Base-by-base conservation (phyloP, 2,329 filamentous ascomycete genomes). In the Cercospora sesami region DNA sequence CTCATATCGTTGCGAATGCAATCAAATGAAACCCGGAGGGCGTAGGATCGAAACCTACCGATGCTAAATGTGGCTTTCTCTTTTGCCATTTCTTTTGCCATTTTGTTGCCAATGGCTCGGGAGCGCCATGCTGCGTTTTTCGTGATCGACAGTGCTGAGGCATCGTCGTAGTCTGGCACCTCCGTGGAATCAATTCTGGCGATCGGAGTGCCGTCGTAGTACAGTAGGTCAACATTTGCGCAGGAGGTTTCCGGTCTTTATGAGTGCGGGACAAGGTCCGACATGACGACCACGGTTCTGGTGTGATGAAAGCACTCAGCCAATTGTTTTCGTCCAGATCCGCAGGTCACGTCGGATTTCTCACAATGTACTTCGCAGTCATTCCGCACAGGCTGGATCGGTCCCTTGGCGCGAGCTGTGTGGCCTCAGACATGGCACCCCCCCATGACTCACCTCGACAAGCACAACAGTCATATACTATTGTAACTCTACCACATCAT, bases 1-100 rank as follows among this genome's bases (percentile, higher is more conserved):
- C 69, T 71, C 69, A 71, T 71, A 71, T 66, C n/a, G 12, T 63
- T 55, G 61, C 26, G 2, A 58, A 30, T 31, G 53, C 30, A 30
- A 30, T 18, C 1, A 18, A 18, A 58, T 58, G 14, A n/a, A 18
- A 65, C 69, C 69, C 69, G 69, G 62, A 71, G 69, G 69, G 21
- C 69, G 48, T 39, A 39, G 36, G 67, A 69, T 71, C 63, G 69
- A 68, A 69, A 71, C 69, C 26, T 42, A 42, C 30, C 62, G 39
- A 67, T 63, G 68, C 68, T 69, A 69, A 62, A 59, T 21, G 12
- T 33, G 31, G 55, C 51, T 28, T 65, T 67, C 63, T 12, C 21
- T 42, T 66, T 57, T 53, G n/a, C 30, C 18, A 42, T 55, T 39
- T 26, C 31, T 48, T 28, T 55, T 28, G 48, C 48, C 21, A 26